Evolutionary conservation across 2,329 filamentous ascomycete genomes (phyloP), one percentile per base, ranked within the genome.

Genomic region (Pseudocercospora macadamiae): DNA sequence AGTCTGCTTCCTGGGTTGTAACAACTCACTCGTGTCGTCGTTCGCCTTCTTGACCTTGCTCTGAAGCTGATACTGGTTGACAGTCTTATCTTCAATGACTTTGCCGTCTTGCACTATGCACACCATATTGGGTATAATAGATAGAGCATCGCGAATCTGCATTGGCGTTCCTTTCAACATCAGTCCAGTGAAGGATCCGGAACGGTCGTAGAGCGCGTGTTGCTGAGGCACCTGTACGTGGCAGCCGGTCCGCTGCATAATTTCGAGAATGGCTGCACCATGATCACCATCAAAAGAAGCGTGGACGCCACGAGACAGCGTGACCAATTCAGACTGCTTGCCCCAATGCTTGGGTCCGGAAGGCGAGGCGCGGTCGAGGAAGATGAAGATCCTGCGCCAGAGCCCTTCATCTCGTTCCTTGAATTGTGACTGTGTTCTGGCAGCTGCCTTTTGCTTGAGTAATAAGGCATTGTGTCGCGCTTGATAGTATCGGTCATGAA

Each of bases 221-320:
- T 47, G 39, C 10, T 52, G 32, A 30, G 48, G 9, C 1, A 66
- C 49, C 36, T 71, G 67, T 7, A 68, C 63, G 53, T 71, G 67
- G 47, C 68, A 66, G n/a, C 65, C 63, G 4, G 68, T 71, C n/a
- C 68, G 65, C 26, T 66, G 67, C 69, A 68, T 66, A 10, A 72
- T 63, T 36, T 72, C 70, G 21, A 69, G 56, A n/a, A 70, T 59
- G 19, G 62, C 61, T 6, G 60, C 39, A 12, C 57, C 57, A 2
- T 59, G 55, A 51, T 60, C 61, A 6, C 59, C 51, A n/a, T 51
- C 54, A 51, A 71, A 69, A 8, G 54, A 53, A 8, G 62, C 64
- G 12, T 45, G 37, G 18, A 61, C 53, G 6, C 62, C 63, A 3
- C 54, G 37, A 2, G 68, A 67, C 28, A 71, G 39, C 3, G 51